Evolutionary conservation across 1,284 basidiomycete species (phyloP), one percentile per base, ranked within the genome.

Genomic region (Ustilago hordei): DNA sequence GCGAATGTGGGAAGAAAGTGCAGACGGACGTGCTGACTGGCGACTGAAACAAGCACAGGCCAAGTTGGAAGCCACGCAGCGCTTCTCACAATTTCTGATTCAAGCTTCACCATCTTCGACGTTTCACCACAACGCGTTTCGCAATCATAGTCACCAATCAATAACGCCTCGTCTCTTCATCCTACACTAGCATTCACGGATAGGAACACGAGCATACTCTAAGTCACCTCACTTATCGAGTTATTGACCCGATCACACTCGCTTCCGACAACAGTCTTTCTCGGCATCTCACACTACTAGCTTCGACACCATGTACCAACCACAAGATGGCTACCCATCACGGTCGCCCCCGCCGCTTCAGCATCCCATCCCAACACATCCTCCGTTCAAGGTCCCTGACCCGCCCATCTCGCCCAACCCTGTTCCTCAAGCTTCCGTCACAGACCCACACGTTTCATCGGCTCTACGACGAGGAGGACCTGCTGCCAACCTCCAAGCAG

Each of bases 301-400:
- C 11, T 11, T 32, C 28, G 56, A 19, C 59, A 60, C 45, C 57
- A 82, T 79, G 79, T 73, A 80, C 41, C 71, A 75, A 56, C 75
- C 69, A 66, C 69, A 69, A 23, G 79, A 56, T 54, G 64, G 56
- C 55, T 69, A 61, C 53, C 64, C 73, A 52, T 71, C 72, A 55
- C 72, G 75, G 31, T 68, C 76, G n/a, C 77, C 74, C 31, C 84
- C 84, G 17, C 84, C 84, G 32, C 78, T 85, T 32, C 83, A 84
- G 55, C 84, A 85, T 48, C 84, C 84, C 31, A 79, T 85, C n/a
- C 83, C 84, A 8, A 85, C 80, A 45, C 84, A 85, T 55, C 84
- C 84, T 7, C 78, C 81, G 1, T 77, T 81, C 60, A 76, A 75
- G 31, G 81, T 82, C 9, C 80, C 81, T 28, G 81, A 80, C 34